Base-by-base conservation (phyloP, 169 alveolate genomes). In the Eimeria acervulina region DNA sequence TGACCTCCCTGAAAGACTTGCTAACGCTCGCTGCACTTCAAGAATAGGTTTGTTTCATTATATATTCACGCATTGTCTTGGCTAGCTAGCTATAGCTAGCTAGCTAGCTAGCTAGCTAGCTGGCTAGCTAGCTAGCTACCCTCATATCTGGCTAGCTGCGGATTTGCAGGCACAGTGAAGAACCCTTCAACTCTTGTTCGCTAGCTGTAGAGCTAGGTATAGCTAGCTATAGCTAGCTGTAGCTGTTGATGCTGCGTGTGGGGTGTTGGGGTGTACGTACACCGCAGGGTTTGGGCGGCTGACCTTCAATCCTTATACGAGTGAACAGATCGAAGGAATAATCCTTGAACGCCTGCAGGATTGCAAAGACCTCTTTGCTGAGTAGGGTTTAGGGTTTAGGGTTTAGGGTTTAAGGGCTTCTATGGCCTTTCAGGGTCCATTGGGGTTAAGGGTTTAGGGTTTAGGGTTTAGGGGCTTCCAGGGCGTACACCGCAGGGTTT, bases 1-100 rank as follows among this genome's bases (percentile, higher is more conserved):
- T 97, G 99, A 98, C 96, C 92, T 98, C 19, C 98, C 98, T 13
- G 97, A 97, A 66, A 85, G 98, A 47, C 90, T 98, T 96, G 80
- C 36, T 23, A 42, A 59, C 28, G 26, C 95, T 2, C 10, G 95
- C 4, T 90, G 95, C 76, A 87, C 95, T 31, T 72, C 90, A 28
- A 8, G 95, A 4, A 44, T 90, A n/a, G 95, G 95, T 90, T 28
- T 17, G 90, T 74, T 38, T 74, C 40, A 74, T 15, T n/a, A n/a
- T n/a, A n/a, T n/a, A n/a, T n/a, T n/a, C n/a, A n/a, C 68, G 21
- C 68, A 15, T 21, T 55, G 13, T 13, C 21, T 55, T 55, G 13
- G 68, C 68, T 55, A 15, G 21, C 68, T 55, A 21, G 68, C 68
- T 55, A 55, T 55, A 13, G n/a, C 68, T 55, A 21, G 21, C n/a